Evolutionary conservation across 2,329 filamentous ascomycete species (phyloP), one percentile per base, ranked within the genome.

Genomic region (Thermoascus crustaceus): DNA sequence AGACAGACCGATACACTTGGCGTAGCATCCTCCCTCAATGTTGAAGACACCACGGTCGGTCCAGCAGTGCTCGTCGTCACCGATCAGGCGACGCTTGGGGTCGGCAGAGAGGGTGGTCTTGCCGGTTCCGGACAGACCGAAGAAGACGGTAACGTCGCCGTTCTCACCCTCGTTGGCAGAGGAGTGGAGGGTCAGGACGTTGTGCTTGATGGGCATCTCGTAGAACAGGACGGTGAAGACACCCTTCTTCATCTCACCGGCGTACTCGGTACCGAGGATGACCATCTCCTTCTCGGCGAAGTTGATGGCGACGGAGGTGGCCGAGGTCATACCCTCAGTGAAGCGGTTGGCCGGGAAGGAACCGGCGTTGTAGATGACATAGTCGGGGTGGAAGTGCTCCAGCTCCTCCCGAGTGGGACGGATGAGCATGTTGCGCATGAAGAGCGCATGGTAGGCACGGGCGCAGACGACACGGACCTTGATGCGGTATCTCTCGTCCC

Each of bases 401-500:
- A 98, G 81, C 73, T 98, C 88, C 68, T 93, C 85, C 45, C 77
- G 78, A 35, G 80, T 73, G 45, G 91, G 91, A 53, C 91, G 84
- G 73, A 98, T 98, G 60, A 98, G 83, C 91, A 98, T 98, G 76
- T 98, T 98, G 61, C 88, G 85, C 91, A 98, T 98, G 80, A 98
- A 98, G 48, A 98, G 79, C 44, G 91, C 91, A 76, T 98, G 91
- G 76, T 98, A 98, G 67, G 91, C 91, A 62, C 91, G 88, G 50
- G 91, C 91, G 71, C 91, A 98, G 60, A 98, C 88, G 47, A 98
- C 89, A 58, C 91, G 88, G 55, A 98, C 91, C 57, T 81, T 85
- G 71, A 98, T 96, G 50, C 88, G 78, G 75, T 98, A 98, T 66
- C 91, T 88, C 73, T 93, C 82, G 55, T 98, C 91, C 91, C 91